Base-by-base conservation (phyloP, 2,329 filamentous ascomycete genomes). In the Hawksworthiomyces lignivorus region DNA sequence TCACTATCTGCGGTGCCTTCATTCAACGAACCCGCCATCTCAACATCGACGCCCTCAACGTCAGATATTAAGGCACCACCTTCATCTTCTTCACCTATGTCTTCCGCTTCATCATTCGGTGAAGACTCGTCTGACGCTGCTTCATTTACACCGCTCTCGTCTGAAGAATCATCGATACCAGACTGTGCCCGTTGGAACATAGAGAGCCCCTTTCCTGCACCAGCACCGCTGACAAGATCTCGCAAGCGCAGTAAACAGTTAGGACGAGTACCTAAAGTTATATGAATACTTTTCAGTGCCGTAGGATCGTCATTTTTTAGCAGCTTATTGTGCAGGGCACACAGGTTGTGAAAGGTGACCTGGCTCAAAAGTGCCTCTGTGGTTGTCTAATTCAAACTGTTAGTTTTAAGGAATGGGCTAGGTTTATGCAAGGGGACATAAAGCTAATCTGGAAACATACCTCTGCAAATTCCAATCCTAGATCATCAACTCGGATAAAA, bases 391-490 rank as follows among this genome's bases (percentile, higher is more conserved):
- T n/a, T n/a, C n/a, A n/a, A n/a, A n/a, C n/a, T n/a, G n/a, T n/a
- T n/a, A n/a, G n/a, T n/a, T n/a, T n/a, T n/a, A n/a, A n/a, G n/a
- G n/a, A n/a, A n/a, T n/a, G n/a, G n/a, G n/a, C n/a, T n/a, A n/a
- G n/a, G n/a, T n/a, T n/a, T n/a, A 24, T 18, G n/a, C 14, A 17
- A 2, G 27, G 32, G 1, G 37, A 31, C 21, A 12, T 6, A 4
- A 29, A 20, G 31, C 9, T 7, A n/a, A 6, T 27, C 17, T 5
- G 15, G 12, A 12, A 1, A 48, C 65, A 48, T 58, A 70, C 69
- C 59, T 75, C 70, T 17, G 68, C 60, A 54, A 74, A 73, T 53
- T 75, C 70, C 24, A 75, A 59, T 8, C 68, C 69, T 30, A 75
- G 62, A 45, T 72, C 67, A 21, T 74, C 69, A 35, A 75, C 57